Evolutionary conservation across 345 rosid species (phyloP).

Genomic region (Corymbia maculata): DNA sequence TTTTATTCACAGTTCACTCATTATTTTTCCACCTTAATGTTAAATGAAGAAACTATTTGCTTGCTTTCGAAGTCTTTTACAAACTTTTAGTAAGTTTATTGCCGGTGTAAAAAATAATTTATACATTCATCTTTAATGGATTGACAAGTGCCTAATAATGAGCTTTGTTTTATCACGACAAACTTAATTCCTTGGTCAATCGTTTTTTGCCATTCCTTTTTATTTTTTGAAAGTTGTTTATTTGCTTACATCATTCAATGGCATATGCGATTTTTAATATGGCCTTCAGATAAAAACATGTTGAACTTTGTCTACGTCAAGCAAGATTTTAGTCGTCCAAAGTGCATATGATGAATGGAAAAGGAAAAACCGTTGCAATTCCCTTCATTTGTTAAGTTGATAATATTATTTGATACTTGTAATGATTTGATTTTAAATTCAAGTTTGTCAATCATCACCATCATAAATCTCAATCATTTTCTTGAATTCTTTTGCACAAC

Average conservation of each 20-base stretch:
- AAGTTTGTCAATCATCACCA: not conserved
- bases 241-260: not conserved
- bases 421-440: not conserved
- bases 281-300: not conserved
- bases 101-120: not conserved
- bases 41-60: not conserved
- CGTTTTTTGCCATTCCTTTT: not conserved
- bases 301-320: not conserved
- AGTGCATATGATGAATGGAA: not conserved
- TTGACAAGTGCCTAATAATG: not conserved
- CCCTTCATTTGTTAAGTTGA: not conserved
- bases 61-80: not conserved
- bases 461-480: not conserved
- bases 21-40: not conserved
- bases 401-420: not conserved
- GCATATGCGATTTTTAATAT: not conserved
- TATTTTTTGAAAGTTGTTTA: not conserved
- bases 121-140: not conserved
- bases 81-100: accelerated
- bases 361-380: not conserved
- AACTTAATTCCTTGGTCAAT: not conserved
- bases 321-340: not conserved
- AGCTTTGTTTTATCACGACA: not conserved
- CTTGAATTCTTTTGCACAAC: not conserved
- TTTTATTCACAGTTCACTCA: not conserved